Evolutionary conservation across 2,329 filamentous ascomycete genomes (phyloP).

Genomic region (Zymoseptoria tritici): DNA sequence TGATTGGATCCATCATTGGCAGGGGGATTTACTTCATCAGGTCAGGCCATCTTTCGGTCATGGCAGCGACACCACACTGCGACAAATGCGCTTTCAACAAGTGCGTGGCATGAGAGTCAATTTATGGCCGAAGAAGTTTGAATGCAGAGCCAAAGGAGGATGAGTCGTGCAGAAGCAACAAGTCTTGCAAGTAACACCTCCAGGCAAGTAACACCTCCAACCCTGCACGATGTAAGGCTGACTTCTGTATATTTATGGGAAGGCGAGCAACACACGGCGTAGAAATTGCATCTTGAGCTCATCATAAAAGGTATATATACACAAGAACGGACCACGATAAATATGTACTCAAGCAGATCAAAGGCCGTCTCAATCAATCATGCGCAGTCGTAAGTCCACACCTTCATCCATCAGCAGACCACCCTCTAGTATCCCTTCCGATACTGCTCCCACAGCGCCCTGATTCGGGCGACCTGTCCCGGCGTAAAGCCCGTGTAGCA

Average conservation of each 20-base stretch:
- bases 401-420: not conserved
- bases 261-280: not conserved
- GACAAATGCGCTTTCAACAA: too few species aligned
- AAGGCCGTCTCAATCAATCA: not conserved
- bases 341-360: not conserved
- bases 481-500: conserved; percentile 49
- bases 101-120: too few species aligned
- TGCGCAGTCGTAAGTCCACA: not conserved
- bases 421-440: conserved; percentile 24
- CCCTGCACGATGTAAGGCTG: not conserved
- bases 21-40: not conserved
- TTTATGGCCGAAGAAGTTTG: too few species aligned
- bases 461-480: conserved; percentile 45
- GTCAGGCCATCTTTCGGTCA: not conserved
- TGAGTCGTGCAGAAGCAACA: not conserved
- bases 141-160: too few species aligned
- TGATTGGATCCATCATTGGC: not conserved
- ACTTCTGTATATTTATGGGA: not conserved
- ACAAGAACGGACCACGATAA: not conserved
- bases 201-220: too few species aligned
- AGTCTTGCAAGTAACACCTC: too few species aligned
- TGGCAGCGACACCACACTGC: too few species aligned
- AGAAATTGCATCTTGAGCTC: not conserved
- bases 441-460: conserved; percentile 44
- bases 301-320: not conserved